A percentile compares a stretch with the other conserved stretches of the same genome.
These are phyloP conservation scores for Tagetes erecta DNA, from an alignment of 129 eudicot genomes.

Conservation along the genomic window DNA sequence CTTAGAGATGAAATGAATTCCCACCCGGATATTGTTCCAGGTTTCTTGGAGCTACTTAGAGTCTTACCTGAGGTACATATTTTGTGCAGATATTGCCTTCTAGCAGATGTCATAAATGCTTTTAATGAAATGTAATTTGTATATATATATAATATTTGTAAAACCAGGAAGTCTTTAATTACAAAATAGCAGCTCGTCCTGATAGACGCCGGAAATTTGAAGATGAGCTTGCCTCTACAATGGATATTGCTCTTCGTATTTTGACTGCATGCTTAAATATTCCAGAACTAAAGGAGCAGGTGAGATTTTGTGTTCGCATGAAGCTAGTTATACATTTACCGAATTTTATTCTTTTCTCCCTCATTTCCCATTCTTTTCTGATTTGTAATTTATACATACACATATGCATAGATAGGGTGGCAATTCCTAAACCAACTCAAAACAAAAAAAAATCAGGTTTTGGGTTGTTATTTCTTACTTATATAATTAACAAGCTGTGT, in stretches of 20 bases:
- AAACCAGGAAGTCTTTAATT: slow-evolving; percentile 78
- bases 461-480: not conserved
- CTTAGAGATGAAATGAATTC: slow-evolving; percentile 85
- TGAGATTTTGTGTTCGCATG: slow-evolving; percentile 17
- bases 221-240: slow-evolving; percentile 78
- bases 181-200: slow-evolving; percentile 94
- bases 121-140: too few species aligned
- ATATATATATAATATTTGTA: too few species aligned
- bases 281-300: slow-evolving; percentile 88
- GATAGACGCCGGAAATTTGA: slow-evolving; percentile 92
- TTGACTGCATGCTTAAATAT: slow-evolving; percentile 89
- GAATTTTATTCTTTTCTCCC: not conserved
- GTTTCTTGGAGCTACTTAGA: slow-evolving; percentile 88
- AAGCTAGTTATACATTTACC: not conserved
- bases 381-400: not conserved
- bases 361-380: not conserved
- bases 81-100: not conserved
- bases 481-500: too few species aligned
- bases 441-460: not conserved
- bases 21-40: slow-evolving; percentile 68
- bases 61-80: slow-evolving; percentile 88
- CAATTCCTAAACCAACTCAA: not conserved
- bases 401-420: not conserved
- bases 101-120: not conserved
- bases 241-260: slow-evolving; percentile 77